Percentiles rank a stretch among this genome's conserved stretches.
These are phyloP conservation scores for Medicago arabica DNA, from an alignment of 306 rosid genomes.

Conservation along the genomic window DNA sequence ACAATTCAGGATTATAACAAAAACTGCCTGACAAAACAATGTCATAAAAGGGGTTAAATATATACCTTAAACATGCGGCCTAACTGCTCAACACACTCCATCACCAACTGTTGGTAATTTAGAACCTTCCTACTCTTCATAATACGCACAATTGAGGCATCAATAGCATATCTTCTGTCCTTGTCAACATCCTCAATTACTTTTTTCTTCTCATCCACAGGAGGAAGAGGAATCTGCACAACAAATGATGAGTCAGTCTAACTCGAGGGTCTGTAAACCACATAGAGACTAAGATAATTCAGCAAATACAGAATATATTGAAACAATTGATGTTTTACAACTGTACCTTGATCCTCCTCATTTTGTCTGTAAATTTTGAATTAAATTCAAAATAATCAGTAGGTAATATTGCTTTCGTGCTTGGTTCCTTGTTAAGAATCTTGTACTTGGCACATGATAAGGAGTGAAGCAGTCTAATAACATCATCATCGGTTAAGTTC, in stretches of 20 bases:
- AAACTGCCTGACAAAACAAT: neutral
- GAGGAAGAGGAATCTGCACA: conserved; percentile 90
- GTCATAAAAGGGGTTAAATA: conserved; percentile 15
- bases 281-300: conserved; percentile 11
- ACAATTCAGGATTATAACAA: conserved; percentile 9
- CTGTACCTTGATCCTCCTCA: conserved; percentile 92
- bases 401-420: conserved; percentile 67
- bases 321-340: conserved; percentile 13
- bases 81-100: conserved; percentile 94
- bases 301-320: conserved; percentile 19
- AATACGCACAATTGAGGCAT: conserved; percentile 92
- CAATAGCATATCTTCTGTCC: conserved; percentile 93
- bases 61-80: conserved; percentile 92
- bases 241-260: neutral
- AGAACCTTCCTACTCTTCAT: conserved; percentile 88
- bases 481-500: conserved; percentile 82
- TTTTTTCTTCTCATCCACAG: conserved; percentile 92
- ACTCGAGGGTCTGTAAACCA: conserved; percentile 13
- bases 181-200: conserved; percentile 95
- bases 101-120: conserved; percentile 80
- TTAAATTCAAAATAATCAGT: conserved; percentile 82
- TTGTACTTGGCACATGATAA: conserved; percentile 96
- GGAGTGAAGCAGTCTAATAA: conserved; percentile 87
- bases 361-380: conserved; percentile 83
- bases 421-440: conserved; percentile 84